These are phyloP conservation scores for Grigorovia jiainica DNA, from an alignment of 805 yeast genomes.

Conservation along the genomic window DNA sequence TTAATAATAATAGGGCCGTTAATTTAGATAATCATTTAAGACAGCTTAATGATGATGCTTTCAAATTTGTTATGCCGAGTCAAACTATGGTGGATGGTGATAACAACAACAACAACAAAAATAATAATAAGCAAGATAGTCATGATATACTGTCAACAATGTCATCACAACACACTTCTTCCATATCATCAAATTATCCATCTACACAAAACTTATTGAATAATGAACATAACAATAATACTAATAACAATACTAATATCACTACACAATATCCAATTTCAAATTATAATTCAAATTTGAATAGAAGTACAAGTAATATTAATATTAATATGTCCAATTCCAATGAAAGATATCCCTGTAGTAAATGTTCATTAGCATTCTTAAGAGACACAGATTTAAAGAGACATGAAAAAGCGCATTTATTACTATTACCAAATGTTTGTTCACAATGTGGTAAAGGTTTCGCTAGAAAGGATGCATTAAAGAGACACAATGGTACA, in stretches of 20 bases:
- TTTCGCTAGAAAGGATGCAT: constrained; percentile 74
- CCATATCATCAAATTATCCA: neutral
- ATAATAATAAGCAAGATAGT: no score
- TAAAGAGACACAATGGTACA: constrained; percentile 67
- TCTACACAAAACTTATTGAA: neutral
- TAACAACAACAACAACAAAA: neutral
- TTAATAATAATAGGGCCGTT: no score
- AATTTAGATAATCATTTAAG: no score
- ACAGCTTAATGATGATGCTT: neutral
- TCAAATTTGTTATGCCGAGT: neutral
- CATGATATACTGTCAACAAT: neutral
- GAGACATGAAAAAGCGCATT: constrained; percentile 68
- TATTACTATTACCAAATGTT: constrained; percentile 60
- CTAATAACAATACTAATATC: no score
- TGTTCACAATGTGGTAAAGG: constrained; percentile 74
- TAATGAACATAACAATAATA: neutral
- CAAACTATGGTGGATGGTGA: constrained; percentile 2
- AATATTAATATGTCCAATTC: neutral
- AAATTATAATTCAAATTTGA: no score
- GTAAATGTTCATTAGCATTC: constrained; percentile 52
- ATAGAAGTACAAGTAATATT: neutral
- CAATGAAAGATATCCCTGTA: constrained; percentile 42
- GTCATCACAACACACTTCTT: neutral
- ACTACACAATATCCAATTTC: no score
- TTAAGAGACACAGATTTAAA: constrained; percentile 60